Evolutionary conservation across 768 basidiomycete genomes (phyloP).

Genomic region (Naganishia onofrii): DNA sequence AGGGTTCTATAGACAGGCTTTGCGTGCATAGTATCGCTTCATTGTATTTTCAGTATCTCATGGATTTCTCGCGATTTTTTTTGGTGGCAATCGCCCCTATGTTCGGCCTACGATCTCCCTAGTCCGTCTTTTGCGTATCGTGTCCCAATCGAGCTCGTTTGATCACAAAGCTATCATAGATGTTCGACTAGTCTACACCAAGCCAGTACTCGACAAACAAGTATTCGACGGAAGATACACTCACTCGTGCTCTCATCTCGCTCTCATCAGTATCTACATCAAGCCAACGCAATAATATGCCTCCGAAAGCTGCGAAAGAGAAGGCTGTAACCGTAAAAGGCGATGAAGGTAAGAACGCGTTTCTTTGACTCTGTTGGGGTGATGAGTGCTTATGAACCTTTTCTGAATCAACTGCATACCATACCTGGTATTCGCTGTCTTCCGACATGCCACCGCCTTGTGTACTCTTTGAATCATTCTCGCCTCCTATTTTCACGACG

Average conservation of each 20-base stretch:
- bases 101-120: no score
- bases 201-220: background rate
- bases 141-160: no score
- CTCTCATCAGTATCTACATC: background rate
- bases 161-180: no score
- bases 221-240: no score
- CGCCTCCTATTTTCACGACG: background rate
- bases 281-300: background rate
- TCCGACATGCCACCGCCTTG: background rate
- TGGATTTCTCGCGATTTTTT: background rate
- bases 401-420: no score
- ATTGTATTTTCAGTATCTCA: constrained; percentile 4
- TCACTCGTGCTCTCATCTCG: background rate
- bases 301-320: constrained; percentile 19
- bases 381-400: no score
- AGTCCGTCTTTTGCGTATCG: no score
- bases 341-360: constrained; percentile 45
- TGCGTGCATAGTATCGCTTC: background rate
- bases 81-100: constrained; percentile 8
- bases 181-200: no score
- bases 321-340: constrained; percentile 48
- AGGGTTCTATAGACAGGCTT: constrained; percentile 19
- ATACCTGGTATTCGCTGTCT: no score
- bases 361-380: background rate
- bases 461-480: background rate